Evolutionary conservation across 345 rosid genomes (phyloP), one percentile per base, ranked within the genome.

Genomic region (Luvunga scandens): DNA sequence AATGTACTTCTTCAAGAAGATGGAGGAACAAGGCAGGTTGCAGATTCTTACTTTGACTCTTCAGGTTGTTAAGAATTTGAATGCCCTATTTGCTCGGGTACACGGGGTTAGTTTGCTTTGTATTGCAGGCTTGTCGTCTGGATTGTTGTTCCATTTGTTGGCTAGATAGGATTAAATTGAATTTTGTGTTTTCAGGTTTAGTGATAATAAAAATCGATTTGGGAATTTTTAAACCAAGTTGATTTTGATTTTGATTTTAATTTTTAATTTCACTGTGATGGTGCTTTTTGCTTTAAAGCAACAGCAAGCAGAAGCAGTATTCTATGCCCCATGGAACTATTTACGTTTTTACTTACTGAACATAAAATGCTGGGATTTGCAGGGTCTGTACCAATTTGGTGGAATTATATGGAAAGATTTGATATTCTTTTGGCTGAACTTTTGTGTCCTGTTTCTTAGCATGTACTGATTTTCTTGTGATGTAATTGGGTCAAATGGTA

Each of bases 11-110:
- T 88, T 93, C 79, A 92, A 86, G 85, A 93, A 91, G 86, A 95
- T 91, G 97, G 99, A 94, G 85, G 94, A 94, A 82, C 80, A 73
- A 56, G 97, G 97, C 4, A 88, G 99, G 87, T 68, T 95, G 79
- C 97, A 95, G 91, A 91, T 95, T 80, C 85, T 95, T 19, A 93
- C 98, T 21, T 83, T 92, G 62, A 84, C 90, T 0, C 93, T 92
- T 68, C 96, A 92, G 86, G 89, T 90, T 53, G 86, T 93, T 18
- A 96, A 96, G 86, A 88, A 91, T 75, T 82, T 94, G 83, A 89
- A 91, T 82, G 2, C 82, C 55, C 81, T 94, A 45, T 91, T 94
- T 71, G 88, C 82, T 19, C 83, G 98, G 75, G 71, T 86, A 66
- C 95, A 96, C 13, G 80, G 88, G 27, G 88, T 88, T 68, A 86